Percentiles rank a stretch among this genome's conserved stretches.
Conservation (phyloP, 169 alveolate genomes). For the Cystoisospora suis region DNA sequence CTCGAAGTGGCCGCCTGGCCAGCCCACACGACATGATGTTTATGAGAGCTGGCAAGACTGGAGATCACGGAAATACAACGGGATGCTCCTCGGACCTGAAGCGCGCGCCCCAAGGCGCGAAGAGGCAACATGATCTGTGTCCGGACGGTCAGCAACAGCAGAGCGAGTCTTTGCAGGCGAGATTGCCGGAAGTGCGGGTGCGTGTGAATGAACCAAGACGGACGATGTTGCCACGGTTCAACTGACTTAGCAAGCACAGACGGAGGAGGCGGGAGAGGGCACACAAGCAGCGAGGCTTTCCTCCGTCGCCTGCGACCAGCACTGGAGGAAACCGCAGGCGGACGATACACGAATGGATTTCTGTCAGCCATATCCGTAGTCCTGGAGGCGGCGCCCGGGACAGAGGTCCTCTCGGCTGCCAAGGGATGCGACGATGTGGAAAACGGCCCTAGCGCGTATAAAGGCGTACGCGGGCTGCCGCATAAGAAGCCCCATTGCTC, state of each 20-base stretch:
- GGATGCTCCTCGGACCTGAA: too few species aligned
- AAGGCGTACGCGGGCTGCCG: too few species aligned
- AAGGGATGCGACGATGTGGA: too few species aligned
- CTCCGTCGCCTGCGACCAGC: neutral
- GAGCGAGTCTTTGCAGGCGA: neutral
- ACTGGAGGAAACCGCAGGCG: neutral
- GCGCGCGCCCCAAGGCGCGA: neutral
- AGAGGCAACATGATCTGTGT: neutral
- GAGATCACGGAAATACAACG: too few species aligned
- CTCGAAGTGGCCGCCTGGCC: neutral
- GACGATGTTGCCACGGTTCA: neutral
- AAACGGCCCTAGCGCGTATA: too few species aligned
- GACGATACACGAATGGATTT: constrained; percentile 7
- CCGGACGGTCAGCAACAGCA: neutral
- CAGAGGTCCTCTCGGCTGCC: too few species aligned
- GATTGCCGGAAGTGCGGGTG: constrained; percentile 16
- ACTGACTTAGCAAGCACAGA: neutral
- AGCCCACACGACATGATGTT: too few species aligned
- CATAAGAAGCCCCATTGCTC: too few species aligned
- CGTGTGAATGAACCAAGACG: constrained; percentile 16
- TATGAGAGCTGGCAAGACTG: too few species aligned
- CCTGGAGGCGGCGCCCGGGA: too few species aligned
- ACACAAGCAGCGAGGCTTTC: constrained; percentile 5
- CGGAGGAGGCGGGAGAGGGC: constrained; percentile 15
- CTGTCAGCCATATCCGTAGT: too few species aligned